These are phyloP conservation scores for Ceratocystiopsis minuta DNA, from an alignment of 2,329 filamentous ascomycete species.

Conservation along the genomic window DNA sequence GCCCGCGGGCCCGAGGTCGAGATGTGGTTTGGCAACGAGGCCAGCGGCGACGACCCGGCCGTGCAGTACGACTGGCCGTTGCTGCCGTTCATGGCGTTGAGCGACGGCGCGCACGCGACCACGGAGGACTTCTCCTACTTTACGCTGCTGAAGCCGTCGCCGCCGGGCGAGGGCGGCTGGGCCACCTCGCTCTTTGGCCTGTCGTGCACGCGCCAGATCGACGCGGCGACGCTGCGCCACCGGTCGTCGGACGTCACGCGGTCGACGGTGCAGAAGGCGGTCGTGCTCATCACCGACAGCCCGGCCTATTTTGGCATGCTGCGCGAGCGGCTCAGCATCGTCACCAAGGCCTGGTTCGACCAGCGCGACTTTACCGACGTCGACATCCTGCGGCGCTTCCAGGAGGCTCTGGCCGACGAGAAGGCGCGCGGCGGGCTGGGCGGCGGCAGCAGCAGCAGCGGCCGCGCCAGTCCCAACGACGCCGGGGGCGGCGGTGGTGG, in stretches of 20 bases:
- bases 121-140: conserved; percentile 98
- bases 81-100: conserved; percentile 90
- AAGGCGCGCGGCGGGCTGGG: conserved; percentile 33
- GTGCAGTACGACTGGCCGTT: conserved; percentile 76
- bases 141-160: conserved; percentile 54
- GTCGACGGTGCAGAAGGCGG: conserved; percentile 93
- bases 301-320: conserved; percentile 82
- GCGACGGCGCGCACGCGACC: conserved; percentile 88
- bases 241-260: conserved; percentile 82
- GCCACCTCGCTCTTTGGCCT: conserved; percentile 81
- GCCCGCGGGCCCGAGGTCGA: conserved; percentile 83
- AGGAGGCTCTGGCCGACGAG: conserved; percentile 65
- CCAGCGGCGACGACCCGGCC: conserved; percentile 61
- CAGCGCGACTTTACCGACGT: conserved; percentile 83
- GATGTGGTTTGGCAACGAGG: conserved; percentile 57
- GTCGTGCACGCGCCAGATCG: conserved; percentile 82
- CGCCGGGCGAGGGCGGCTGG: too few species aligned
- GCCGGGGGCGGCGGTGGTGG: not conserved
- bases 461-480: not conserved
- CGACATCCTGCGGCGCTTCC: conserved; percentile 79
- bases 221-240: conserved; percentile 57
- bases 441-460: not conserved
- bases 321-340: conserved; percentile 72
- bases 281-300: conserved; percentile 84
- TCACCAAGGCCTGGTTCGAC: conserved; percentile 91